phyloP scores from a whole-genome alignment of 2,329 filamentous ascomycete genomes.

The Penicillium sp. region DNA sequence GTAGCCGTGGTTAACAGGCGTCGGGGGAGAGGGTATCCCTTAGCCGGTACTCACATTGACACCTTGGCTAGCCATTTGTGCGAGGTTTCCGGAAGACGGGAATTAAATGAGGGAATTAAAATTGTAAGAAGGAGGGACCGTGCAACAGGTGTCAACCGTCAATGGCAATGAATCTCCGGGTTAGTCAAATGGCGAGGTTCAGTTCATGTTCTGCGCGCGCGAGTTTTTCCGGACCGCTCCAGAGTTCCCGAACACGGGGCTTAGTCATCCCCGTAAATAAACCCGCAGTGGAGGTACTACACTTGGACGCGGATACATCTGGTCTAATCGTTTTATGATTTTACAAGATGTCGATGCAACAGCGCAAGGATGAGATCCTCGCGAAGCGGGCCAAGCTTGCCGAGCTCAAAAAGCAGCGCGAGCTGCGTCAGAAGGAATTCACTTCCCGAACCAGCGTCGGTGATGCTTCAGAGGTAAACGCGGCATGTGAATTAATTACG shows the following conservation, averaged over 20 bases:
- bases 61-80: slow-evolving; percentile 63
- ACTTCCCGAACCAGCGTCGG: slow-evolving; percentile 67
- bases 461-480: slow-evolving; percentile 66
- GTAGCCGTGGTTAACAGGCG: slow-evolving; percentile 19
- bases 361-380: slow-evolving; percentile 91
- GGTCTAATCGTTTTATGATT: slow-evolving; percentile 5
- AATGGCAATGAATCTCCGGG: slow-evolving; percentile 38
- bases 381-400: slow-evolving; percentile 96
- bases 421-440: slow-evolving; percentile 75
- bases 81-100: slow-evolving; percentile 43
- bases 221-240: slow-evolving; percentile 42
- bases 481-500: slow-evolving; percentile 6
- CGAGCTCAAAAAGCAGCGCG: slow-evolving; percentile 89
- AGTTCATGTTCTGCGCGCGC: slow-evolving; percentile 38
- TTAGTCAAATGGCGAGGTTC: slow-evolving; percentile 33
- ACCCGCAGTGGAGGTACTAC: slow-evolving; percentile 5
- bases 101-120: slow-evolving; percentile 28
- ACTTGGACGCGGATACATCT: slow-evolving; percentile 7
- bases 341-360: slow-evolving; percentile 48
- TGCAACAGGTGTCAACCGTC: slow-evolving; percentile 36
- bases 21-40: slow-evolving; percentile 15
- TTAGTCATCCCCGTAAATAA: slow-evolving; percentile 42
- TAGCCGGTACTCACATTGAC: slow-evolving; percentile 57
- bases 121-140: slow-evolving; percentile 32
- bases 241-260: slow-evolving; percentile 19